Evolutionary conservation across 78 protist genomes (phyloP).

Genomic region (Goniomonas avonlea): DNA sequence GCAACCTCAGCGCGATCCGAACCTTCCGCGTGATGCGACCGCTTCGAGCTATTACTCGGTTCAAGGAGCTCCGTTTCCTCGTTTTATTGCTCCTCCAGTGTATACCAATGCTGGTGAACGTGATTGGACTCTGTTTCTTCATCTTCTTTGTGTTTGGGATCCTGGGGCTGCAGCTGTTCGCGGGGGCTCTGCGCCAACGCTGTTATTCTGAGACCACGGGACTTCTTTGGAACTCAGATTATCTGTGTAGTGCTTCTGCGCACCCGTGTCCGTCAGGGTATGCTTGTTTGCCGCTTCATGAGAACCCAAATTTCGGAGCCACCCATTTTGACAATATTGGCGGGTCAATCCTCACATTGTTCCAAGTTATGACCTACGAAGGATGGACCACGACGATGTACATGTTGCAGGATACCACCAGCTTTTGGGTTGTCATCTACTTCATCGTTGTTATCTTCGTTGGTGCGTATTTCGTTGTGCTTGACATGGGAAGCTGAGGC

Average conservation of each 20-base stretch:
- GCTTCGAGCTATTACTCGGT: neutral
- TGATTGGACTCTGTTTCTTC: neutral
- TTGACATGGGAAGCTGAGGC: no score
- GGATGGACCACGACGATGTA: no score
- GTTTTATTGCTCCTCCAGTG: neutral
- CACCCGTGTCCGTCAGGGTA: neutral
- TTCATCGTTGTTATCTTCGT: neutral
- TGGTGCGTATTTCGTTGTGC: neutral
- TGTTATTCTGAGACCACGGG: no score
- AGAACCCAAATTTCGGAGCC: no score
- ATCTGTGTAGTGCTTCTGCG: neutral
- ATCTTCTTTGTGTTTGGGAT: constrained; percentile 11
- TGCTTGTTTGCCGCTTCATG: neutral
- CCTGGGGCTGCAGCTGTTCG: constrained; percentile 5
- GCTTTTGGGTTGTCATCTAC: neutral
- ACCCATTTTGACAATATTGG: no score
- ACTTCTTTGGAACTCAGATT: no score
- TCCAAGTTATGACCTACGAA: no score
- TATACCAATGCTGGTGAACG: neutral
- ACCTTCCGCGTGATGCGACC: no score
- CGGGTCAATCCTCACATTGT: no score
- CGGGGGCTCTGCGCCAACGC: no score
- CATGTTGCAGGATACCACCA: no score
- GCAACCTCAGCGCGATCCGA: no score
- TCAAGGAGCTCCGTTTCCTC: neutral